Base-by-base conservation (phyloP, 257 asterid species). In the Eucommia ulmoides region DNA sequence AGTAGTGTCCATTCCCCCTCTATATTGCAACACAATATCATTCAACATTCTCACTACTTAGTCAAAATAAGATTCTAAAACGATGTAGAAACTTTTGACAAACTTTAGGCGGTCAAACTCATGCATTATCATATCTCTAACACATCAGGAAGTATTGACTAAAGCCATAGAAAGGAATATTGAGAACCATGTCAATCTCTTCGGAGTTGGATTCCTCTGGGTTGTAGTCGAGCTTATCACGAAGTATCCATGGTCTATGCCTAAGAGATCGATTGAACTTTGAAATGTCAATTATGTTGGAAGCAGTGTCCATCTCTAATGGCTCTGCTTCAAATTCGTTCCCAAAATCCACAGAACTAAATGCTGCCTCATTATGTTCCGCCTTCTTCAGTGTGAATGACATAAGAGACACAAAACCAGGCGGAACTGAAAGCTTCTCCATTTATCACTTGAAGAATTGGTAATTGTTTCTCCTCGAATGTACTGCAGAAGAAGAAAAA, bases 351-450 rank as follows among this genome's bases (percentile, higher is more conserved):
- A 7, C 23, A 3, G 67, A 47, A 51, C 42, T 41, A 46, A 41
- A 16, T 26, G 65, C 55, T 50, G 52, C 70, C 17, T 24, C 58
- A 51, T 41, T 55, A 38, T 56, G 58, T 41, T 24, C 61, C 20
- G 33, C 64, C 65, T 62, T 68, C 74, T 55, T 74, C 58, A 80
- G 64, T 16, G 68, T 66, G 65, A 89, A 70, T 53, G 93, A 57
- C 5, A 82, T 72, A 33, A 70, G 68, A 3, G 83, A 78, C 51
- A 23, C 81, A 60, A 80, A 89, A 53, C 97, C 97, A n/a, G 97
- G 97, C 18, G 94, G 96, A 50, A 73, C 78, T 8, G 80, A 48
- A 19, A 69, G 63, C 20, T 23, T 49, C 20, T 51, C 73, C 57
- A n/a, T n/a, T n/a, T n/a, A n/a, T n/a, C n/a, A n/a, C n/a, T n/a